phyloP scores from a whole-genome alignment of 495 filamentous ascomycete species.

The Polyplosphaeria fusca region DNA sequence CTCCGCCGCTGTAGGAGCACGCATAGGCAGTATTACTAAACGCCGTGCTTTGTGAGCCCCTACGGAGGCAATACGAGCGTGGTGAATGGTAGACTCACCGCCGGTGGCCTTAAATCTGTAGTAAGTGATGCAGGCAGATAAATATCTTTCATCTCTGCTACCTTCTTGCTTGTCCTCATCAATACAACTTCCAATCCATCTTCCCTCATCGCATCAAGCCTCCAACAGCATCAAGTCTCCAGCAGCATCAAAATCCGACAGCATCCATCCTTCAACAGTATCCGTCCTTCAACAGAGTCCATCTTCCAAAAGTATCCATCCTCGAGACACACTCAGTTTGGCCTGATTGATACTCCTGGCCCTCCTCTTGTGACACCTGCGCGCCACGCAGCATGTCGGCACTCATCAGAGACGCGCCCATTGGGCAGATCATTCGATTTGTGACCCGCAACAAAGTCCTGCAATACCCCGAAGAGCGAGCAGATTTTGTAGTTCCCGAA shows the following conservation, averaged over 20 bases:
- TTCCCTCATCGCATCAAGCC: neutral
- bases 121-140: too few relatives aligned
- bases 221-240: neutral
- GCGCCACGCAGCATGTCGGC: constrained; percentile 18
- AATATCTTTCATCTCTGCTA: too few relatives aligned
- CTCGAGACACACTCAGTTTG: neutral
- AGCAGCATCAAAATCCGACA: neutral
- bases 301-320: neutral
- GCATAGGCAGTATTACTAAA: too few relatives aligned
- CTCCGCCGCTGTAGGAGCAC: too few relatives aligned
- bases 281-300: too few relatives aligned
- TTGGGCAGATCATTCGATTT: constrained; percentile 34
- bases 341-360: neutral
- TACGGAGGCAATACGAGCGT: too few relatives aligned
- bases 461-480: constrained; percentile 34
- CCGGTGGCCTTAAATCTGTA: too few relatives aligned
- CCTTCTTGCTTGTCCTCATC: too few relatives aligned
- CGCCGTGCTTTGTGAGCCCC: too few relatives aligned
- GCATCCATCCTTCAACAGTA: too few relatives aligned
- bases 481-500: constrained; percentile 24
- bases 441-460: constrained; percentile 29
- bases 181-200: too few relatives aligned
- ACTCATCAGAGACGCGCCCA: constrained; percentile 31
- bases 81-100: too few relatives aligned
- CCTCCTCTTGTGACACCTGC: neutral